Conservation (phyloP, 495 filamentous ascomycete genomes). For the Penicillium longicatenatum region DNA sequence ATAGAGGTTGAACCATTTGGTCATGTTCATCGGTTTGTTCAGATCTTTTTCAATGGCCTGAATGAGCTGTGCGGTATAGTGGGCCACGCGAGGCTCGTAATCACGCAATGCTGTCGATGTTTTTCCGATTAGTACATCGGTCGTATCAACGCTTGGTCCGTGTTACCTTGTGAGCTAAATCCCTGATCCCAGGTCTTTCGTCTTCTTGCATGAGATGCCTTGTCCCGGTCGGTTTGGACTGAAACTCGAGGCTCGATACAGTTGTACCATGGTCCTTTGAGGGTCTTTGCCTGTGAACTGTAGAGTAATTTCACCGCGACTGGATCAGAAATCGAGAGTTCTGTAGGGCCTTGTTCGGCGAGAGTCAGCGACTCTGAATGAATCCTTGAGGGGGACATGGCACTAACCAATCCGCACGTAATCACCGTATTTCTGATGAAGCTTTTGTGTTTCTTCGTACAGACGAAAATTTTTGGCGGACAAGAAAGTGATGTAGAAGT, state of each 20-base stretch:
- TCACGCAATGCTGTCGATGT: slow-evolving; percentile 27
- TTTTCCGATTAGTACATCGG: not conserved
- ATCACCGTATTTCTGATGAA: slow-evolving; percentile 50
- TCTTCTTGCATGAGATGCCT: slow-evolving; percentile 34
- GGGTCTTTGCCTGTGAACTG: slow-evolving; percentile 29
- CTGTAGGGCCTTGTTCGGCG: slow-evolving; percentile 26
- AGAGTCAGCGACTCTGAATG: slow-evolving; percentile 9
- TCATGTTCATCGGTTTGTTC: slow-evolving; percentile 36
- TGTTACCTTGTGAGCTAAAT: slow-evolving; percentile 37
- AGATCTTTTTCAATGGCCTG: slow-evolving; percentile 16
- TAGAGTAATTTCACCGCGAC: slow-evolving; percentile 35
- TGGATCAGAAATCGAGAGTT: slow-evolving; percentile 44
- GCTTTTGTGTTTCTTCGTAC: slow-evolving; percentile 31
- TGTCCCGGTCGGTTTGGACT: slow-evolving; percentile 40
- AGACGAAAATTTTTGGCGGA: slow-evolving; percentile 27
- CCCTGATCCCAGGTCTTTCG: slow-evolving; percentile 44
- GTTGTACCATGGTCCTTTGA: slow-evolving; percentile 48
- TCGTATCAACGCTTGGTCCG: not conserved
- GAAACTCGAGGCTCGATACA: slow-evolving; percentile 29
- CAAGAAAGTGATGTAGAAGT: slow-evolving; percentile 22
- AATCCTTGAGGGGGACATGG: no score
- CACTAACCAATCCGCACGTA: slow-evolving; percentile 36
- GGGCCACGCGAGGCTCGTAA: slow-evolving; percentile 35
- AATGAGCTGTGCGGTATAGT: slow-evolving; percentile 30
- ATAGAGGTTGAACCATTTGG: slow-evolving; percentile 48